Evolutionary conservation across 768 basidiomycete species (phyloP).

Genomic region (Serendipita sp.): DNA sequence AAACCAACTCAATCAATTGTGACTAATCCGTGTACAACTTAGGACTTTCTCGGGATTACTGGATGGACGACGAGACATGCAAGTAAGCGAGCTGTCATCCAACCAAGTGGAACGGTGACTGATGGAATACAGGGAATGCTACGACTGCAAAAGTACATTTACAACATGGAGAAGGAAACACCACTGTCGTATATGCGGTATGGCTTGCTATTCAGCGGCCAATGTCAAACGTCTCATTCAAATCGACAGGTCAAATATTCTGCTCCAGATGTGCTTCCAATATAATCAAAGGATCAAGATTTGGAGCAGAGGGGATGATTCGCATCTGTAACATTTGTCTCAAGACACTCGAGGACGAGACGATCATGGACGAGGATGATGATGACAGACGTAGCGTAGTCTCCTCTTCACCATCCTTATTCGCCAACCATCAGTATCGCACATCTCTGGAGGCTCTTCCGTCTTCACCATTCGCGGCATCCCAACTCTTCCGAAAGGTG

Average conservation of each 20-base stretch:
- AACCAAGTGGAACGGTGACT: neutral
- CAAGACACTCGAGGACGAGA: constrained; percentile 72
- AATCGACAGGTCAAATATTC: constrained; percentile 72
- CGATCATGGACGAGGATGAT: constrained; percentile 61
- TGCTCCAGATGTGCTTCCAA: constrained; percentile 95
- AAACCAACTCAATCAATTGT: neutral
- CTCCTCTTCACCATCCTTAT: constrained; percentile 52
- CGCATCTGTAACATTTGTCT: constrained; percentile 91
- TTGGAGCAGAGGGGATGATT: constrained; percentile 90
- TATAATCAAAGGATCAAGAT: constrained; percentile 84
- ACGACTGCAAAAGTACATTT: constrained; percentile 89
- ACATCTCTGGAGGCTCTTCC: constrained; percentile 29
- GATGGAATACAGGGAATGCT: constrained; percentile 43
- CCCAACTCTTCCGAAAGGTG: constrained; percentile 63
- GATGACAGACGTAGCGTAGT: constrained; percentile 59
- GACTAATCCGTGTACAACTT: neutral
- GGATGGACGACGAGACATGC: constrained; percentile 97
- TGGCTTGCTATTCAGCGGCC: constrained; percentile 4
- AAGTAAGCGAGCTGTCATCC: constrained; percentile 23
- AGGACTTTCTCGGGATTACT: constrained; percentile 89
- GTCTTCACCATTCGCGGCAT: constrained; percentile 78
- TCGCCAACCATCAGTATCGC: constrained; percentile 66
- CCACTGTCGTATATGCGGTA: constrained; percentile 94
- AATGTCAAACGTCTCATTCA: neutral
- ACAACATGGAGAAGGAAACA: constrained; percentile 91